A percentile compares a stretch with the other conserved stretches of the same genome.
Evolutionary conservation across 495 filamentous ascomycete species (phyloP).

Genomic region (Parathielavia hyrcaniae): DNA sequence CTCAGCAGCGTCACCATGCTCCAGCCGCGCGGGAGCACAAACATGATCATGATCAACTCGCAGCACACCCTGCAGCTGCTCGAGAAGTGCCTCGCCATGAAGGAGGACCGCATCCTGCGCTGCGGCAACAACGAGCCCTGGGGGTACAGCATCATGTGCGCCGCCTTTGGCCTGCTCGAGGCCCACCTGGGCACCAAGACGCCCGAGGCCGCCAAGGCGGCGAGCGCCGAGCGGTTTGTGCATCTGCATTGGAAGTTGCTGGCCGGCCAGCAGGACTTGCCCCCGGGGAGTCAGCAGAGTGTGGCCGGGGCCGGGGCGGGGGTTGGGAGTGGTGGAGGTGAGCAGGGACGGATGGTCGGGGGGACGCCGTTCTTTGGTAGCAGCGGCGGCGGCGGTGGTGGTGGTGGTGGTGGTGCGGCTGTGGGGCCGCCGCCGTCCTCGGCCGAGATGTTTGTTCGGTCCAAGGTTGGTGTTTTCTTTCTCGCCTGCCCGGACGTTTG

Average conservation of each 20-base stretch:
- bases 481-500: too few species aligned
- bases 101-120: constrained; percentile 42
- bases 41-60: constrained; percentile 42
- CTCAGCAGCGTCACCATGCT: constrained; percentile 45
- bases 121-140: constrained; percentile 45
- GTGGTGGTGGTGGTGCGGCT: background rate
- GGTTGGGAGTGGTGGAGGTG: background rate
- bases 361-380: constrained; percentile 11
- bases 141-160: constrained; percentile 43
- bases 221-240: constrained; percentile 37
- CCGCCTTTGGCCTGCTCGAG: constrained; percentile 39
- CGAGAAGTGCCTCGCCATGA: constrained; percentile 40
- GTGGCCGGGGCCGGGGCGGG: background rate
- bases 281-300: constrained; percentile 23
- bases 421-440: constrained; percentile 6
- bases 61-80: constrained; percentile 40
- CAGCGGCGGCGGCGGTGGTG: too few species aligned
- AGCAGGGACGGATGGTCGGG: background rate
- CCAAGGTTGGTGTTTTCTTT: constrained; percentile 21
- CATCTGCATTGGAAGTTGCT: constrained; percentile 39
- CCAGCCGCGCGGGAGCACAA: constrained; percentile 41
- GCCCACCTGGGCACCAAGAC: constrained; percentile 38
- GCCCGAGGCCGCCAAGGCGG: constrained; percentile 36
- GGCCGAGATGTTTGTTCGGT: constrained; percentile 21
- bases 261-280: constrained; percentile 41